Base-by-base conservation (phyloP, 192 early-diverging fungal species). In the Backusella sp. region DNA sequence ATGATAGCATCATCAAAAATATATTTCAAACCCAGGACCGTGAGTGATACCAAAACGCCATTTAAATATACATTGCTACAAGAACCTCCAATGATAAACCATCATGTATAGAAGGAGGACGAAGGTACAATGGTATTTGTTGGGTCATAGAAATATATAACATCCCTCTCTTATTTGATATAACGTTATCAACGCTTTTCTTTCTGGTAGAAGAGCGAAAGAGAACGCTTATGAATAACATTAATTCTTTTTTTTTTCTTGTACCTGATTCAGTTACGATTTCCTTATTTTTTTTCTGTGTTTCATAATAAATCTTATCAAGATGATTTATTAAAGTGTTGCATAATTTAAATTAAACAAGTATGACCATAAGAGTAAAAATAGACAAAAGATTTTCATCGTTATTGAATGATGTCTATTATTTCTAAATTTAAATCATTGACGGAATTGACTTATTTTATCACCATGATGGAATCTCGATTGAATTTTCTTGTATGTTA, bases 1-100 rank as follows among this genome's bases (percentile, higher is more conserved):
- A 69, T 69, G 68, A 37, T 37, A 69, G 41, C 68, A 69, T 69
- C 68, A 69, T 72, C 23, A 62, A 26, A 59, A 59, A 26, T 3
- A 59, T 9, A 8, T 23, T 59, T 59, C 28, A 59, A 59, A 59
- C 23, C 3, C 56, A 59, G 56, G 19, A 49, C 46, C 5, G 19
- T 28, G 21, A 19, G 56, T 59, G 56, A 11, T 26, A 59, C 56
- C 8, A 44, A 23, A 23, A 56, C 56, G 9, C 56, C 23, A 26
- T 26, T 59, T 59, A 26, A 56, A 56, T 56, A 9, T 56, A 32
- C 21, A 56, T 23, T 56, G 21, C 37, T 11, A 12, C 11, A 39
- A 44, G 11, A 62, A 26, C 3, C 26, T 62, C 56, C 56, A 62
- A 28, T 62, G 11, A 62, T 56, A 56, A 4, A 17, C 15, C 42